Conservation (phyloP, 148 eudicot species). For the Nyssa sinensis region DNA sequence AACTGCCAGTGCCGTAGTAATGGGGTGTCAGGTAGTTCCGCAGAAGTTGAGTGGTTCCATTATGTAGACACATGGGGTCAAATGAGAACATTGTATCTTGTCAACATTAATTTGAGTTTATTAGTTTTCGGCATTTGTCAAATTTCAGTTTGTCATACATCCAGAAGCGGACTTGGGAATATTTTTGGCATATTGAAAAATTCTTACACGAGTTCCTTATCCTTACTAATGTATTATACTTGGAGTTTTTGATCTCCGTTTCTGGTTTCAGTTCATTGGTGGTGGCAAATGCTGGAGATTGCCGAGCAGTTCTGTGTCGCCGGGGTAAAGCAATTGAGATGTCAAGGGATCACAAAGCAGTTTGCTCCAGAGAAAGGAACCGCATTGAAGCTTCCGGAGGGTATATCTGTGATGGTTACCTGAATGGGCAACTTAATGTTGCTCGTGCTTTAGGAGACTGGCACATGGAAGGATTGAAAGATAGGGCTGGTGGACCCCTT, state of each 20-base stretch:
- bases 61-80: too few species aligned
- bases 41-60: too few species aligned
- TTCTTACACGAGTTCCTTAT: too few species aligned
- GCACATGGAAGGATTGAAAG: constrained; percentile 81
- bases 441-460: constrained; percentile 94
- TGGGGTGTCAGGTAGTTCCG: too few species aligned
- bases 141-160: background rate
- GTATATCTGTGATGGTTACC: constrained; percentile 78
- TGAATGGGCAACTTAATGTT: constrained; percentile 83
- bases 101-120: too few species aligned
- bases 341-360: constrained; percentile 90
- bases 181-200: background rate
- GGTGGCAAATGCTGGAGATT: constrained; percentile 97
- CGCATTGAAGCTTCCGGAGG: constrained; percentile 92
- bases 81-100: too few species aligned
- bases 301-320: constrained; percentile 85
- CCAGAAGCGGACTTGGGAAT: background rate
- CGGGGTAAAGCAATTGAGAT: constrained; percentile 83
- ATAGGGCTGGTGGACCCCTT: constrained; percentile 58
- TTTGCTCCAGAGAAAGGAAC: constrained; percentile 49
- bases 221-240: too few species aligned
- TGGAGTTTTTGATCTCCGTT: constrained; percentile 6
- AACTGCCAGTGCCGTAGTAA: too few species aligned
- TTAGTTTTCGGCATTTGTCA: background rate
- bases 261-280: constrained; percentile 57